Evolutionary conservation across 225 moss, liverwort and hornwort species (phyloP).

Genomic region (Marchantia paleacea): DNA sequence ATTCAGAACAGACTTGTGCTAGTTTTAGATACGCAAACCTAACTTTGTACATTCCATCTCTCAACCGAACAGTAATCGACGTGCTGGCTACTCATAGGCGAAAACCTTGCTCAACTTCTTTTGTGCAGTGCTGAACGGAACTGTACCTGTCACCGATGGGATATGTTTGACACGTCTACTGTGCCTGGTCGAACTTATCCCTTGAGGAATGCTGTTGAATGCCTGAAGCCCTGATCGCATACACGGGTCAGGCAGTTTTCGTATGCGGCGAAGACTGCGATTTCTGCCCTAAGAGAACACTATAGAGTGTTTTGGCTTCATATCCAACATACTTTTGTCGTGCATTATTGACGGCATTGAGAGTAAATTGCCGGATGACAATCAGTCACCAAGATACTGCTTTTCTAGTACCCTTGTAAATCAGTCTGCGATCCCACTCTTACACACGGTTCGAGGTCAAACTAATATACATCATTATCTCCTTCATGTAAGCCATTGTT

Average conservation of each 20-base stretch:
- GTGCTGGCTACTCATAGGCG: neutral
- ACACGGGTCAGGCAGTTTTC: neutral
- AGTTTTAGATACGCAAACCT: neutral
- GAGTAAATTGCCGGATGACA: too few species aligned
- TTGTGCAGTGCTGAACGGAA: neutral
- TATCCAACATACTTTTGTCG: too few species aligned
- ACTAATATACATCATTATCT: too few species aligned
- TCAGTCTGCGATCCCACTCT: too few species aligned
- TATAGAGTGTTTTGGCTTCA: too few species aligned
- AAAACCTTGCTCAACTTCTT: neutral
- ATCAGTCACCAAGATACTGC: too few species aligned
- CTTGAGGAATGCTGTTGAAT: neutral
- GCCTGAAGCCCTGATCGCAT: neutral
- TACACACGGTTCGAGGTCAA: too few species aligned
- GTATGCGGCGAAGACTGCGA: neutral
- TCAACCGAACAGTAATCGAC: neutral
- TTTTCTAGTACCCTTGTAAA: too few species aligned
- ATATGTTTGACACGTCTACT: neutral
- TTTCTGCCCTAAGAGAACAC: too few species aligned
- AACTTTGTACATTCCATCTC: neutral
- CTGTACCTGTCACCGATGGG: neutral
- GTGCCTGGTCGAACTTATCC: neutral
- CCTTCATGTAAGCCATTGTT: too few species aligned
- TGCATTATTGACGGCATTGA: too few species aligned
- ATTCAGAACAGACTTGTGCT: neutral